Base-by-base conservation (phyloP, 768 basidiomycete species). In the Serendipita sp. region DNA sequence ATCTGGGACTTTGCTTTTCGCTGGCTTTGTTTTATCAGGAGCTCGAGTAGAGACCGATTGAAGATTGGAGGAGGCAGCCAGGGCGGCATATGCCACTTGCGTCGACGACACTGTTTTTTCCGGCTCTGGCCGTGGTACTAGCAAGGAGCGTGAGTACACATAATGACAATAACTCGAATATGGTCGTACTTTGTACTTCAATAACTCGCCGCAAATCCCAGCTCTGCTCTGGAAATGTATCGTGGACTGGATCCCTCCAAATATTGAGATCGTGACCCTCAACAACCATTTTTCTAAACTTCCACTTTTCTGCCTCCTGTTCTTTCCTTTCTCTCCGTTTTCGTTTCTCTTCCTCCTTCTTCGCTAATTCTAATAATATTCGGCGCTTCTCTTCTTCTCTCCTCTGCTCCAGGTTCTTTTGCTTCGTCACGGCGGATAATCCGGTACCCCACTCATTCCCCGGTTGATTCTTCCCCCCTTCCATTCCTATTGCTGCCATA, bases 291-390 rank as follows among this genome's bases (percentile, higher is more conserved):
- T 60, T 60, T 10, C 56, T 24, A 60, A 5, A 28, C 34, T 60
- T 60, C 56, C 56, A 60, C 56, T 60, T 60, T 60, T 60, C 56
- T 35, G 56, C 24, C 56, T 60, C 56, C 35, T 60, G 56, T 35
- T 60, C 56, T 30, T 38, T 32, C 35, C 37, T 60, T n/a, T 60
- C 56, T 18, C 56, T 24, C 34, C 35, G n/a, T n/a, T n/a, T n/a
- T 18, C 56, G 24, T 38, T 37, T 28, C 34, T 60, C 56, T 32
- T 38, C 37, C 34, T 60, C 28, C 18, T 60, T 60, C 16, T 35
- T 24, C 37, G 56, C 56, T 30, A 28, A 30, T 60, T 60, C 56
- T 8, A 60, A 11, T 35, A 60, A 38, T 24, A 60, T 28, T 30
- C 56, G 28, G 8, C 56, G 18, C 34, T 60, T 60, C 18, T 60